phyloP scores from a whole-genome alignment of 78 protist genomes.

The Dictyostelium citrinum region DNA sequence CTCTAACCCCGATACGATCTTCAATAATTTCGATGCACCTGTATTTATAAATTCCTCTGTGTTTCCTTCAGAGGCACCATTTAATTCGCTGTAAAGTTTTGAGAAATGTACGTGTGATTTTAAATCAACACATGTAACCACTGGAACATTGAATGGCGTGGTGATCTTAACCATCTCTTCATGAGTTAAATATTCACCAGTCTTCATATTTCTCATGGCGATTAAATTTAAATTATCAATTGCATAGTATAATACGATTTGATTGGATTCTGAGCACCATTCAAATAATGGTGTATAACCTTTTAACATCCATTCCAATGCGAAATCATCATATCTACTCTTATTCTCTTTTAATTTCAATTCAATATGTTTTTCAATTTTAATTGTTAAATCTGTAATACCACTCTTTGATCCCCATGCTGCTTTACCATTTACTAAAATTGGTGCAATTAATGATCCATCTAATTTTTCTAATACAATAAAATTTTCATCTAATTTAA shows the following conservation, averaged over 20 bases:
- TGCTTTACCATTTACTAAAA: background rate
- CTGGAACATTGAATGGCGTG: background rate
- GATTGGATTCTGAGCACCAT: slow-evolving; percentile 31
- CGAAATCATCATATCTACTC: slow-evolving; percentile 4
- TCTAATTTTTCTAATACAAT: slow-evolving; percentile 50
- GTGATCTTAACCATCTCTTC: background rate
- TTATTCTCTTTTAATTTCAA: background rate
- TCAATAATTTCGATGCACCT: background rate
- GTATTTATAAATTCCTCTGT: background rate
- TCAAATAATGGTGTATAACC: slow-evolving; percentile 59
- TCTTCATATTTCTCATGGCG: slow-evolving; percentile 7
- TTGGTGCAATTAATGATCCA: slow-evolving; percentile 62
- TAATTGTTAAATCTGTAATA: slow-evolving; percentile 37
- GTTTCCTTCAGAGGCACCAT: background rate
- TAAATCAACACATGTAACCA: background rate
- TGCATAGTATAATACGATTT: slow-evolving; percentile 22
- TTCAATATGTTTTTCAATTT: slow-evolving; percentile 7
- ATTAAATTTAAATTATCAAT: slow-evolving; percentile 11
- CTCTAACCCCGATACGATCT: background rate
- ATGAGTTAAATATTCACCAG: slow-evolving; percentile 39
- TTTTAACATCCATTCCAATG: slow-evolving; percentile 19
- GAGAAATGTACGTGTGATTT: background rate
- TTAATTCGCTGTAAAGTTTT: background rate
- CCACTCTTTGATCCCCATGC: slow-evolving; percentile 66
- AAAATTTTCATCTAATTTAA: slow-evolving; percentile 14